phyloP scores from a whole-genome alignment of 2,329 filamentous ascomycete genomes.

The Xylariaceae sp. region DNA sequence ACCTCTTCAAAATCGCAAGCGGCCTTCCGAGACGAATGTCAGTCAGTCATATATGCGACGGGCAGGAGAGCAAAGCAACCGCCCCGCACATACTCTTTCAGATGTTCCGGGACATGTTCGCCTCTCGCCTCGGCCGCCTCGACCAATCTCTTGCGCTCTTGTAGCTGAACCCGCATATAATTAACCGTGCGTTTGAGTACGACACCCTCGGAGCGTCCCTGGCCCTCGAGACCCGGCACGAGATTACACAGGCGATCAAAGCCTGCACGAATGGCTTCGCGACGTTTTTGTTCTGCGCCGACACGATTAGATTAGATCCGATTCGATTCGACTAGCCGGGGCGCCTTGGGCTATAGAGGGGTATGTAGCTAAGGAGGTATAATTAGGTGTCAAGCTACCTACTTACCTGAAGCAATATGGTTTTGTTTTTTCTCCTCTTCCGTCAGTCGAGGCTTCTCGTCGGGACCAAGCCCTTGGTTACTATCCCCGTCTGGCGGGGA shows the following conservation, averaged over 20 bases:
- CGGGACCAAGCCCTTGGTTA: slow-evolving; percentile 24
- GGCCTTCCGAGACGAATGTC: slow-evolving; percentile 18
- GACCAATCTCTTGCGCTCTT: slow-evolving; percentile 53
- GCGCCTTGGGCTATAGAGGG: too few species aligned
- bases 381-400: too few species aligned
- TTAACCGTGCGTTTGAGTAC: slow-evolving; percentile 70
- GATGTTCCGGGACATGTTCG: slow-evolving; percentile 42
- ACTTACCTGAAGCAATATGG: slow-evolving; percentile 47
- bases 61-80: neutral
- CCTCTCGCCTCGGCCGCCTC: slow-evolving; percentile 52
- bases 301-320: neutral
- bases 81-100: slow-evolving; percentile 36
- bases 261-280: slow-evolving; percentile 71
- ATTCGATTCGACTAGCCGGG: neutral
- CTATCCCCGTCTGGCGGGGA: slow-evolving; percentile 28
- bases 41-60: neutral
- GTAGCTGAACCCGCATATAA: slow-evolving; percentile 56
- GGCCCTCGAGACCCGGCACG: slow-evolving; percentile 75
- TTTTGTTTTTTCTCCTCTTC: slow-evolving; percentile 53
- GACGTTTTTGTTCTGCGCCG: slow-evolving; percentile 49
- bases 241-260: slow-evolving; percentile 77
- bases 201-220: slow-evolving; percentile 77
- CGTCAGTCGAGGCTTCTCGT: slow-evolving; percentile 48
- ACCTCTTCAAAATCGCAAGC: slow-evolving; percentile 26
- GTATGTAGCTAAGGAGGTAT: too few species aligned